phyloP scores from a whole-genome alignment of 2,329 filamentous ascomycete genomes.

The Colletotrichum horii region DNA sequence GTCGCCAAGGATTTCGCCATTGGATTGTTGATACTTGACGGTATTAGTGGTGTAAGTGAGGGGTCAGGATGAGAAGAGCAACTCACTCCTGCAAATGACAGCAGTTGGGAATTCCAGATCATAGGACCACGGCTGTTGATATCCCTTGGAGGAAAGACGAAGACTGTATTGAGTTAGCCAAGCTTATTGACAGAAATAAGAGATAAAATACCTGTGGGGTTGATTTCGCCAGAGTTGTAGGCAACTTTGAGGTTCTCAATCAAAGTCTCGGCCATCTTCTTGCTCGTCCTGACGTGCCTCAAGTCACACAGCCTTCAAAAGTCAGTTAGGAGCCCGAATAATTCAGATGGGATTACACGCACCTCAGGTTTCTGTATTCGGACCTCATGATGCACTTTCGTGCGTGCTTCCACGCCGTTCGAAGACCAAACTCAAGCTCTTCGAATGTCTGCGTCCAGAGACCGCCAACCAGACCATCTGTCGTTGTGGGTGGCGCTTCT shows the following conservation, averaged over 20 bases:
- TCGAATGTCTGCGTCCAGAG: conserved; percentile 19
- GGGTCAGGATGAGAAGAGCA: no score
- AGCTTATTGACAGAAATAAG: background rate
- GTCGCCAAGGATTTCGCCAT: conserved; percentile 12
- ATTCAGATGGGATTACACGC: background rate
- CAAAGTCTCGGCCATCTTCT: conserved; percentile 19
- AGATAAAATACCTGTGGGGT: background rate
- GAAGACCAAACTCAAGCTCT: conserved; percentile 16
- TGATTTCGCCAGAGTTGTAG: conserved; percentile 17
- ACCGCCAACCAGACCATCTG: conserved; percentile 8
- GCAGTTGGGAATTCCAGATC: conserved; percentile 18
- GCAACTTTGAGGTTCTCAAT: conserved; percentile 12
- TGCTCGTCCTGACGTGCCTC: conserved; percentile 18
- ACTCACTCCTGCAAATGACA: conserved; percentile 16
- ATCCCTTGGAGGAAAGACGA: conserved; percentile 17
- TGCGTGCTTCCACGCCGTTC: conserved; percentile 16
- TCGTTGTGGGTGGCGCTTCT: background rate
- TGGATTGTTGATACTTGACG: conserved; percentile 10
- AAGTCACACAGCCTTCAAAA: conserved; percentile 2
- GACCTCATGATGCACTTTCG: conserved; percentile 20
- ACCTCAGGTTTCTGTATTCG: conserved; percentile 14
- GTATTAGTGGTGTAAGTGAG: background rate
- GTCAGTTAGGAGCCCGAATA: background rate
- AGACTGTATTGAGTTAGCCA: background rate
- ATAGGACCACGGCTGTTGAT: conserved; percentile 13